Base-by-base conservation (phyloP, 148 eudicot species). In the Rhododendron williamsianum region DNA sequence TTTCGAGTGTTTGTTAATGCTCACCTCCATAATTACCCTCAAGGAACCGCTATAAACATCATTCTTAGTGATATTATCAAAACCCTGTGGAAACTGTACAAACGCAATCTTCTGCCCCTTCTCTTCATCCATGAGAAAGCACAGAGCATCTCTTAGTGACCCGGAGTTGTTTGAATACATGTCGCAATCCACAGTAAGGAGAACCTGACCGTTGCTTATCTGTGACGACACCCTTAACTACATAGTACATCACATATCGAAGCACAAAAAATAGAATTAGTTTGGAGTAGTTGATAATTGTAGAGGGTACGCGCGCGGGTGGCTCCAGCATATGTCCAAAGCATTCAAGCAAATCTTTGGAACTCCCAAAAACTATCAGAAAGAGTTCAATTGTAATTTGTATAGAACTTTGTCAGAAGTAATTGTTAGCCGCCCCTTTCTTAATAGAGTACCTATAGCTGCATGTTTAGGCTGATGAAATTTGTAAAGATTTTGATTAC, bases 111-210 rank as follows among this genome's bases (percentile, higher is more conserved):
- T 48, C 21, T 84, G 58, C 4, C 82, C 76, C 27, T 60, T 27
- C 74, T 84, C 35, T 60, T 84, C 86, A 45, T 84, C 86, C 86
- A 84, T 77, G 76, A 84, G 63, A 45, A 84, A 84, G 76, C 86
- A 84, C 48, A 84, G 25, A 7, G 86, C 86, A 84, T 84, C 82
- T 84, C 82, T 84, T 71, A 78, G 45, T 4, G 86, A 76, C 9
- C 45, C 76, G 13, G 86, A 60, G 78, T 84, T 43, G 58, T 78
- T 84, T 4, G 82, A 84, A 35, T 84, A 84, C 86, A 78, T 78
- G 76, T 84, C 86, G 58, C 86, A 84, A 25, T 84, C 86, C 74
- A 84, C 74, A 27, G 19, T 78, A n/a, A 84, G 82, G 19, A 84
- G 33, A 19, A 84, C 21, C 43, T n/a, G 48, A 19, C 74, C 82